Evolutionary conservation across 2,329 filamentous ascomycete genomes (phyloP).

Genomic region (Microsporum ferrugineum): DNA sequence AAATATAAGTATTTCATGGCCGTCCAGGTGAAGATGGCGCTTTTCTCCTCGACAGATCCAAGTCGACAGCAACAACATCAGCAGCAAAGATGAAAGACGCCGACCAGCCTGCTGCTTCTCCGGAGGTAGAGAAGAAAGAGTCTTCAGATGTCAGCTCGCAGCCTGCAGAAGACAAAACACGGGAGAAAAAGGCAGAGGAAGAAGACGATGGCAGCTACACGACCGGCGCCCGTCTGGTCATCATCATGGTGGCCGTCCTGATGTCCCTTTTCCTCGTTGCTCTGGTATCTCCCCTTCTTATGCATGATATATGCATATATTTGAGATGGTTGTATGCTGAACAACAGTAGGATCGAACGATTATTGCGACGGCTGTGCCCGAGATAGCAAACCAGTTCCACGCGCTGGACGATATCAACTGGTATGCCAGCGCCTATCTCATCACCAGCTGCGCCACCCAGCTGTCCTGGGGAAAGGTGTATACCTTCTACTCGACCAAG

Average conservation of each 20-base stretch:
- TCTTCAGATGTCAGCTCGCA: neutral
- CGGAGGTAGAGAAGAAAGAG: neutral
- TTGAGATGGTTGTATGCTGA: neutral
- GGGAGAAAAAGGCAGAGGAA: neutral
- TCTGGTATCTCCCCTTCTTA: slow-evolving; percentile 8
- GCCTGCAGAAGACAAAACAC: neutral
- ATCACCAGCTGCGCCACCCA: slow-evolving; percentile 20
- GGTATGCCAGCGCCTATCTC: slow-evolving; percentile 27
- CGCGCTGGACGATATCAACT: slow-evolving; percentile 25
- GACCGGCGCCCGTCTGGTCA: neutral
- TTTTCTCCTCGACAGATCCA: neutral
- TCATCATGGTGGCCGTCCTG: slow-evolving; percentile 8
- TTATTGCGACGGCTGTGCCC: slow-evolving; percentile 24
- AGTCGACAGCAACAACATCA: neutral
- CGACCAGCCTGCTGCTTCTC: neutral
- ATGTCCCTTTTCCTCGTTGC: slow-evolving; percentile 11
- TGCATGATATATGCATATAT: slow-evolving; percentile 8
- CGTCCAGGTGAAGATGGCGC: neutral
- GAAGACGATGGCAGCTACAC: neutral
- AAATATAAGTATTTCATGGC: neutral
- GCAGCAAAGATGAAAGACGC: neutral
- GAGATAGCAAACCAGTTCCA: slow-evolving; percentile 27
- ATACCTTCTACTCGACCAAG: slow-evolving; percentile 31
- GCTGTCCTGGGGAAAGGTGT: slow-evolving; percentile 30
- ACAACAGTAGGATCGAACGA: neutral